Evolutionary conservation across 352 stramenopile genomes (phyloP).

Genomic region (Phytophthora agathidicida): DNA sequence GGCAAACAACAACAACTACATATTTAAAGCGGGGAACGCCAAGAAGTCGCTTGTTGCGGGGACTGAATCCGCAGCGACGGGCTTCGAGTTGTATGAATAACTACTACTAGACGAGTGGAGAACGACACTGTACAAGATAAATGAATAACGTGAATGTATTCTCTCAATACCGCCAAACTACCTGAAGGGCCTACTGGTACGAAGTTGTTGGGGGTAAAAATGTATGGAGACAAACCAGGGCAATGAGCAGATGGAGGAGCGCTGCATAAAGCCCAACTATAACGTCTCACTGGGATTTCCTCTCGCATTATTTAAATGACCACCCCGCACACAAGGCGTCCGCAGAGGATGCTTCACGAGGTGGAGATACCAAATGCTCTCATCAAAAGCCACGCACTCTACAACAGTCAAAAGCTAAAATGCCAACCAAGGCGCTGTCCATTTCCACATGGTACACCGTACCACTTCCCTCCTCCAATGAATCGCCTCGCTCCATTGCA

Average conservation of each 20-base stretch:
- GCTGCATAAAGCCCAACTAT: slow-evolving; percentile 84
- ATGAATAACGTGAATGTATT: slow-evolving; percentile 3
- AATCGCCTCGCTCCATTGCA: neutral
- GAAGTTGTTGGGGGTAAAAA: slow-evolving; percentile 13
- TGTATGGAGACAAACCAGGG: slow-evolving; percentile 80
- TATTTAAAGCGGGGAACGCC: slow-evolving; percentile 32
- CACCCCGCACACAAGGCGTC: slow-evolving; percentile 64
- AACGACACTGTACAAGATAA: slow-evolving; percentile 2
- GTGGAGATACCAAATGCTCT: slow-evolving; percentile 91
- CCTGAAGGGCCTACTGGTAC: neutral
- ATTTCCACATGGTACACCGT: slow-evolving; percentile 25
- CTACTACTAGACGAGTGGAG: slow-evolving; percentile 1
- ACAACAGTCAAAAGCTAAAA: slow-evolving; percentile 26
- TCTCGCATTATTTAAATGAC: slow-evolving; percentile 89
- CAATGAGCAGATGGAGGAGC: slow-evolving; percentile 71
- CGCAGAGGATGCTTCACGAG: slow-evolving; percentile 58
- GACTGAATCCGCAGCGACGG: slow-evolving; percentile 8
- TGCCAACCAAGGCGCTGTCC: too few species aligned
- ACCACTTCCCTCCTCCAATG: slow-evolving; percentile 20
- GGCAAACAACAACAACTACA: slow-evolving; percentile 22
- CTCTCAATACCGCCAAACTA: slow-evolving; percentile 20
- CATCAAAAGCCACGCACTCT: neutral
- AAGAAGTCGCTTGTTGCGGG: neutral
- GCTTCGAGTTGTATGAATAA: slow-evolving; percentile 22
- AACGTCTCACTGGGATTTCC: slow-evolving; percentile 46